phyloP scores from a whole-genome alignment of 2,329 filamentous ascomycete genomes.

The Acephala macrosclerotiorum region DNA sequence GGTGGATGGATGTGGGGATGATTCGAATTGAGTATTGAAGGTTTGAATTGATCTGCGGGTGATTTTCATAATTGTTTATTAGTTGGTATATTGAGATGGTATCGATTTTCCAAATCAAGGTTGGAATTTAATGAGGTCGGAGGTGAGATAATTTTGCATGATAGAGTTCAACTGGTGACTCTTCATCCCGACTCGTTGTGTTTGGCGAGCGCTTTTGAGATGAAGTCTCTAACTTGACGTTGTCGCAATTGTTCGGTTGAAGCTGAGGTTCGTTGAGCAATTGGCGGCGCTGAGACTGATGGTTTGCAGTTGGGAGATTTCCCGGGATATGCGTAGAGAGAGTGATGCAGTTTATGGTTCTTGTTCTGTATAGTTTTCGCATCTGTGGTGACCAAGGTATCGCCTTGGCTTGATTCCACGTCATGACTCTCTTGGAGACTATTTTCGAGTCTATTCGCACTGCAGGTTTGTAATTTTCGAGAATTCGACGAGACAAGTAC shows the following conservation, averaged over 20 bases:
- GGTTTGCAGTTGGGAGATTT: background rate
- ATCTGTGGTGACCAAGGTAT: background rate
- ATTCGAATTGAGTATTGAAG: background rate
- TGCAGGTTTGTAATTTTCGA: background rate
- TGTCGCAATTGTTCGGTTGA: slow-evolving; percentile 23
- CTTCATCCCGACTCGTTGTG: background rate
- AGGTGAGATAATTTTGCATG: background rate
- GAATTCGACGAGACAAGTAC: background rate
- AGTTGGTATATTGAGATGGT: too few species aligned
- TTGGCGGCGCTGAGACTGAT: background rate
- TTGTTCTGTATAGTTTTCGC: slow-evolving; percentile 1
- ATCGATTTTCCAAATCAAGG: too few species aligned
- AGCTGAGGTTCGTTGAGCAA: background rate
- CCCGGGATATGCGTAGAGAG: background rate
- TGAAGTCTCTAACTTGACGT: slow-evolving; percentile 21
- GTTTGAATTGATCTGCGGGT: slow-evolving; percentile 1
- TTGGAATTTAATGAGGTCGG: background rate
- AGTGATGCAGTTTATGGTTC: background rate
- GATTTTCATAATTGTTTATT: background rate
- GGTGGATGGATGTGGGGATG: background rate
- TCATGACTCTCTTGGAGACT: background rate
- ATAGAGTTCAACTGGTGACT: background rate
- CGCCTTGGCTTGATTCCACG: background rate
- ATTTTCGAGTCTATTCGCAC: background rate
- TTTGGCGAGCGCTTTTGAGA: slow-evolving; percentile 17